phyloP scores from a whole-genome alignment of 306 rosid genomes.

The Neltuma alba region DNA sequence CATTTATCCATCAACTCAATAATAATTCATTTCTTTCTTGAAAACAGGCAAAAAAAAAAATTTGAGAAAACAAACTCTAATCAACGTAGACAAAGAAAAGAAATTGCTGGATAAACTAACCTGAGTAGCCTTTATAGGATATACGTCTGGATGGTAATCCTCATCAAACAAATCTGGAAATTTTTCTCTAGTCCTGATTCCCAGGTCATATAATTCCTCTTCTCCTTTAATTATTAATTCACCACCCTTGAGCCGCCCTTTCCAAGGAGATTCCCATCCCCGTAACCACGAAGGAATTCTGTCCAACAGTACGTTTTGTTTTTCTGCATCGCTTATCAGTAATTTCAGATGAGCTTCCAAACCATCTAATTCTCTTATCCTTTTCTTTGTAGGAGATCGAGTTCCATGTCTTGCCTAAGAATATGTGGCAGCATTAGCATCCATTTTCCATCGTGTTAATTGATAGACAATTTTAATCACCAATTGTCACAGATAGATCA shows the following conservation, averaged over 20 bases:
- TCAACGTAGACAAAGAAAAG: background rate
- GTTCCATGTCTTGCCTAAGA: conserved; percentile 97
- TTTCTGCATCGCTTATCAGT: conserved; percentile 59
- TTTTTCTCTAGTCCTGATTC: conserved; percentile 64
- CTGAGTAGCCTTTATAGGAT: conserved; percentile 79
- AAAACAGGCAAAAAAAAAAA: background rate
- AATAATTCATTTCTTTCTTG: background rate
- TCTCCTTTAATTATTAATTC: conserved; percentile 73
- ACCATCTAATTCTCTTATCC: conserved; percentile 62
- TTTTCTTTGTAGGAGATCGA: conserved; percentile 84
- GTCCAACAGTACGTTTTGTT: conserved; percentile 49
- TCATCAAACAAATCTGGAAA: conserved; percentile 72
- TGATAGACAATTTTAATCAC: background rate
- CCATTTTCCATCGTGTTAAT: background rate
- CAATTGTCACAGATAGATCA: background rate
- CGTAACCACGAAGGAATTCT: conserved; percentile 72
- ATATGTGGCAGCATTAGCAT: conserved; percentile 29
- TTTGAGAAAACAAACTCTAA: background rate
- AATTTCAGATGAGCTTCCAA: conserved; percentile 55
- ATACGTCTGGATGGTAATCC: conserved; percentile 83
- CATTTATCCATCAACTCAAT: conserved; percentile 12
- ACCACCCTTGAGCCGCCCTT: conserved; percentile 76
- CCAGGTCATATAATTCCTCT: conserved; percentile 77
- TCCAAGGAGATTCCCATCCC: conserved; percentile 93
- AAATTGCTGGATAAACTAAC: conserved; percentile 42